phyloP scores from a whole-genome alignment of 1,139 yeast genomes.

The Maudiozyma humilis region DNA sequence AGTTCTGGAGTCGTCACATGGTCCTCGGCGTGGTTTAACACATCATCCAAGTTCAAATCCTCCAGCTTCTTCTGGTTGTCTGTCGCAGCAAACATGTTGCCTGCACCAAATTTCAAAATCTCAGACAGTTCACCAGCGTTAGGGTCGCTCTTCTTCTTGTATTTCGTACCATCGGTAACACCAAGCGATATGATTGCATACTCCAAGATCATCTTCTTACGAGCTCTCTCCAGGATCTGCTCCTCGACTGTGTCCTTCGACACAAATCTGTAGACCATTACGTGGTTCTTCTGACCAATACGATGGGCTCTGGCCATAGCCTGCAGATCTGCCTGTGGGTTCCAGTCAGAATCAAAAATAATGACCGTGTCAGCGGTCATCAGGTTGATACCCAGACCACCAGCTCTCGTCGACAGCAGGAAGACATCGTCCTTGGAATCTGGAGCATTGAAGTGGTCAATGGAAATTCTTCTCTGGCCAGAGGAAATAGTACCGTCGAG shows the following conservation, averaged over 20 bases:
- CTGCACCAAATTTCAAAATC: slow-evolving; percentile 95
- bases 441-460: slow-evolving; percentile 93
- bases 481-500: slow-evolving; percentile 96
- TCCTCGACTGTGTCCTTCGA: slow-evolving; percentile 97
- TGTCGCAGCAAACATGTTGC: slow-evolving; percentile 88
- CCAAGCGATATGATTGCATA: slow-evolving; percentile 96
- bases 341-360: slow-evolving; percentile 97
- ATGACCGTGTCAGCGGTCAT: slow-evolving; percentile 99
- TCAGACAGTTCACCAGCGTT: slow-evolving; percentile 79
- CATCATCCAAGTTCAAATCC: slow-evolving; percentile 91
- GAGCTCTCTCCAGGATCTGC: slow-evolving; percentile 90
- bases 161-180: slow-evolving; percentile 58
- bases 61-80: slow-evolving; percentile 94
- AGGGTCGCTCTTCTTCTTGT: slow-evolving; percentile 59
- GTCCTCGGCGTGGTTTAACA: slow-evolving; percentile 92
- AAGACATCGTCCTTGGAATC: slow-evolving; percentile 90
- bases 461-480: slow-evolving; percentile 83
- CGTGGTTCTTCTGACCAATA: slow-evolving; percentile 97
- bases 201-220: slow-evolving; percentile 95
- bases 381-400: slow-evolving; percentile 94
- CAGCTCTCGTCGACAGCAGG: slow-evolving; percentile 89
- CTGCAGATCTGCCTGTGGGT: slow-evolving; percentile 95
- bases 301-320: slow-evolving; percentile 99
- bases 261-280: slow-evolving; percentile 91
- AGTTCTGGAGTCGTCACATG: slow-evolving; percentile 93